These are phyloP conservation scores for Zymoseptoria crescenta DNA, from an alignment of 2,329 filamentous ascomycete genomes.

Conservation along the genomic window DNA sequence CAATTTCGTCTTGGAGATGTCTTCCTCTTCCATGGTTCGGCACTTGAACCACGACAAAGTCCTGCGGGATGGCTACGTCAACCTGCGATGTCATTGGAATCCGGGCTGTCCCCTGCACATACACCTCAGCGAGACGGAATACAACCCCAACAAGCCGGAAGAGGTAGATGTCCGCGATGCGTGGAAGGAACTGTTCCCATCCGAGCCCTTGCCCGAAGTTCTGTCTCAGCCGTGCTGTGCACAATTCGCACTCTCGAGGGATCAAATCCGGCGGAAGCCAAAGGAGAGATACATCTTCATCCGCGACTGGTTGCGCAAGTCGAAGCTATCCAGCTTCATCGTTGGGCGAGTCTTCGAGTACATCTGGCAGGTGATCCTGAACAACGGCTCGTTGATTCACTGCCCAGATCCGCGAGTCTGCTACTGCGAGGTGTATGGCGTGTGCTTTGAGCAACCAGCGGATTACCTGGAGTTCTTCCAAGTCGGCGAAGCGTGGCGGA, in stretches of 20 bases:
- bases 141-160: slow-evolving; percentile 34
- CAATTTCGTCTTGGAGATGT: slow-evolving; percentile 41
- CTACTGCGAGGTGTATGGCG: slow-evolving; percentile 56
- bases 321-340: slow-evolving; percentile 46
- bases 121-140: slow-evolving; percentile 35
- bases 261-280: slow-evolving; percentile 48
- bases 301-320: slow-evolving; percentile 53
- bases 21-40: slow-evolving; percentile 39
- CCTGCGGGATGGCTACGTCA: slow-evolving; percentile 44
- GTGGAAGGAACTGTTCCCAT: slow-evolving; percentile 42
- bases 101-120: slow-evolving; percentile 50
- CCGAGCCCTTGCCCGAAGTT: slow-evolving; percentile 40
- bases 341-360: slow-evolving; percentile 57
- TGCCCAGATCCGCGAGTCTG: slow-evolving; percentile 50
- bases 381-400: slow-evolving; percentile 43
- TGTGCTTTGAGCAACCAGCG: slow-evolving; percentile 50
- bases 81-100: slow-evolving; percentile 48
- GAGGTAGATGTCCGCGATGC: slow-evolving; percentile 37
- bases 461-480: slow-evolving; percentile 44
- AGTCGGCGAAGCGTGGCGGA: slow-evolving; percentile 34
- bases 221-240: slow-evolving; percentile 56
- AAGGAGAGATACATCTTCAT: slow-evolving; percentile 49
- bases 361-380: slow-evolving; percentile 54
- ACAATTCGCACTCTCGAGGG: slow-evolving; percentile 54
- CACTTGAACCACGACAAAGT: slow-evolving; percentile 41